These are phyloP conservation scores for Tuber borchii DNA, from an alignment of 495 filamentous ascomycete genomes.

Conservation along the genomic window DNA sequence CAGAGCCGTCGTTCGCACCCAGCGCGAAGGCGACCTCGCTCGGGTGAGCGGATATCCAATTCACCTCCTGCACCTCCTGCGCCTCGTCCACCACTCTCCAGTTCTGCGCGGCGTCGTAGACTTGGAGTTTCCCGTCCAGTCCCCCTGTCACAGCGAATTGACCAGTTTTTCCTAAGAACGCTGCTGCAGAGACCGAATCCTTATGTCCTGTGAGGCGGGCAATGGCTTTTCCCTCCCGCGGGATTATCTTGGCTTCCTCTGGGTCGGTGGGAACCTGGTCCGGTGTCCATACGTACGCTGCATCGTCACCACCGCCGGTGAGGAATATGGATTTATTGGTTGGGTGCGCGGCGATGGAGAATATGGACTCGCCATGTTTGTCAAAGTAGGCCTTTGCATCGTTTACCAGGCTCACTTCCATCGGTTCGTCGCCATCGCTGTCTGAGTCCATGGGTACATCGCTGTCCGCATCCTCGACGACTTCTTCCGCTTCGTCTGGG, in stretches of 20 bases:
- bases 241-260: slow-evolving; percentile 60
- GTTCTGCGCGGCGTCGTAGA: slow-evolving; percentile 46
- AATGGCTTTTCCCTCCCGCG: slow-evolving; percentile 63
- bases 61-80: slow-evolving; percentile 88
- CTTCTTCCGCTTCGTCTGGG: slow-evolving; percentile 65
- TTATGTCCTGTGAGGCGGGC: slow-evolving; percentile 72
- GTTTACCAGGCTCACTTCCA: slow-evolving; percentile 76
- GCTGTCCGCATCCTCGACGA: slow-evolving; percentile 52
- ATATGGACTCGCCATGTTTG: slow-evolving; percentile 70
- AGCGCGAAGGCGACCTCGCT: slow-evolving; percentile 66
- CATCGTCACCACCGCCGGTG: slow-evolving; percentile 79
- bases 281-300: slow-evolving; percentile 61
- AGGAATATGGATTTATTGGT: slow-evolving; percentile 67
- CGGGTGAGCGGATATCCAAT: slow-evolving; percentile 79
- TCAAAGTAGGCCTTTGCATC: slow-evolving; percentile 92
- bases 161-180: slow-evolving; percentile 75
- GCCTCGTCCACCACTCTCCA: slow-evolving; percentile 63
- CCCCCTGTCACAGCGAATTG: slow-evolving; percentile 80
- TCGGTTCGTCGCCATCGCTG: slow-evolving; percentile 50
- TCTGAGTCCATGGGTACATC: slow-evolving; percentile 65
- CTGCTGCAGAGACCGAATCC: slow-evolving; percentile 78
- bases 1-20: slow-evolving; percentile 84
- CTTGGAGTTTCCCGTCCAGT: slow-evolving; percentile 67
- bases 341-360: slow-evolving; percentile 89
- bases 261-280: slow-evolving; percentile 59